Percentiles rank a stretch among this genome's conserved stretches.
These are phyloP conservation scores for Clarireedia paspali DNA, from an alignment of 2,329 filamentous ascomycete genomes.

Conservation along the genomic window DNA sequence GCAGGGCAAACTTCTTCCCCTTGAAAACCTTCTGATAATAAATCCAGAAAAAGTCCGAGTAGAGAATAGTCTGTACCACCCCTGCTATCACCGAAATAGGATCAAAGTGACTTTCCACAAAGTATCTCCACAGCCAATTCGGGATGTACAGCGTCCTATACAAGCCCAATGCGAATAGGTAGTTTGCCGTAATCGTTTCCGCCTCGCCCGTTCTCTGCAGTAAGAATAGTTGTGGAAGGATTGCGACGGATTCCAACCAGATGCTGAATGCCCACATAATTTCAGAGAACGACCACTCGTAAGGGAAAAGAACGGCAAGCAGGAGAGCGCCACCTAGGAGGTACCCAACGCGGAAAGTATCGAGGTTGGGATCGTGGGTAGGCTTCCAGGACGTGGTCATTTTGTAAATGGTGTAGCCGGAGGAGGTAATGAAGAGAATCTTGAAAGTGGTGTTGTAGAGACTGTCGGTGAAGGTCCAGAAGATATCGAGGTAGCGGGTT, in stretches of 20 bases:
- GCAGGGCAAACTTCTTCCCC: slow-evolving; percentile 81
- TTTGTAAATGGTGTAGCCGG: slow-evolving; percentile 91
- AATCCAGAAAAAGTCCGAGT: slow-evolving; percentile 99
- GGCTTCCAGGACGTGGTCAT: slow-evolving; percentile 98
- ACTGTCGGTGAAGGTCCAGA: slow-evolving; percentile 63
- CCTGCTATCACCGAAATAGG: slow-evolving; percentile 84
- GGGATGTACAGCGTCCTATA: slow-evolving; percentile 96
- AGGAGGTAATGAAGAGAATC: slow-evolving; percentile 83
- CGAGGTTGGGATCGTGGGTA: slow-evolving; percentile 91
- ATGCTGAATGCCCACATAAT: slow-evolving; percentile 97
- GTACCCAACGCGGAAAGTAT: slow-evolving; percentile 97
- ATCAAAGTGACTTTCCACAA: slow-evolving; percentile 72
- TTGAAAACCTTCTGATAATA: slow-evolving; percentile 96
- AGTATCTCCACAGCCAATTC: slow-evolving; percentile 94
- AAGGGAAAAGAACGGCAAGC: slow-evolving; percentile 75
- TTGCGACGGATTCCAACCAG: slow-evolving; percentile 95
- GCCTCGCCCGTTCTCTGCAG: slow-evolving; percentile 95
- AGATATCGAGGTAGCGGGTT: slow-evolving; percentile 88
- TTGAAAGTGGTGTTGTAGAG: slow-evolving; percentile 95
- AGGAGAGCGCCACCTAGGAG: slow-evolving; percentile 73
- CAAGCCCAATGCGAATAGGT: slow-evolving; percentile 84
- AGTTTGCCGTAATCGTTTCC: slow-evolving; percentile 98
- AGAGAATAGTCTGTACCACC: slow-evolving; percentile 86
- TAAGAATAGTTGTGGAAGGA: slow-evolving; percentile 96
- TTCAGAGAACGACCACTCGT: slow-evolving; percentile 74